Conservation (phyloP, 2,329 filamentous ascomycete species). For the Alternaria gansuensis region DNA sequence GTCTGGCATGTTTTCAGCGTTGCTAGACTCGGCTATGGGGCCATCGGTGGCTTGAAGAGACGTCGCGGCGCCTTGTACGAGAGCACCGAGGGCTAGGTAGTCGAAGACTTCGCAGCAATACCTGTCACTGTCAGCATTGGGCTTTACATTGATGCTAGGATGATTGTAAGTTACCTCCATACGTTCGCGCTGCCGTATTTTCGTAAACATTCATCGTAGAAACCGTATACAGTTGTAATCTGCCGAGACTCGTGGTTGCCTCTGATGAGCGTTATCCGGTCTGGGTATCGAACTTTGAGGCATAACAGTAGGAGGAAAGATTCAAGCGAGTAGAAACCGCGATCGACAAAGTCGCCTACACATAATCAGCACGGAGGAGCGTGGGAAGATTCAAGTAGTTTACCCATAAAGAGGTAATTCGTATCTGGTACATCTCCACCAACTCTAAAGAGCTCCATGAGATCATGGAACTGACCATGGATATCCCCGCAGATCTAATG, state of each 20-base stretch:
- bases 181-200: constrained; percentile 98
- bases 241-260: constrained; percentile 97
- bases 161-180: constrained; percentile 65
- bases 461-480: constrained; percentile 93
- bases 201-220: constrained; percentile 95
- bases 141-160: neutral
- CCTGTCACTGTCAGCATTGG: constrained; percentile 30
- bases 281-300: constrained; percentile 95
- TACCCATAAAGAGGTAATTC: constrained; percentile 97
- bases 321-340: constrained; percentile 97
- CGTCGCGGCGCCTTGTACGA: constrained; percentile 84
- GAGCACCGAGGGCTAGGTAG: constrained; percentile 88
- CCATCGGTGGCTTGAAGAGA: constrained; percentile 69
- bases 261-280: constrained; percentile 94
- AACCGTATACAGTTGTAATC: constrained; percentile 96
- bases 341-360: constrained; percentile 92
- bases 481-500: constrained; percentile 79
- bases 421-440: constrained; percentile 94
- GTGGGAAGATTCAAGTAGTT: neutral
- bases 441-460: constrained; percentile 96
- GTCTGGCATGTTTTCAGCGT: constrained; percentile 59
- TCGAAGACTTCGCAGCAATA: constrained; percentile 98
- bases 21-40: constrained; percentile 60
- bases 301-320: constrained; percentile 94
- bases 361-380: constrained; percentile 6